Evolutionary conservation across 345 rosid genomes (phyloP).

Genomic region (Bruguiera sexangula): DNA sequence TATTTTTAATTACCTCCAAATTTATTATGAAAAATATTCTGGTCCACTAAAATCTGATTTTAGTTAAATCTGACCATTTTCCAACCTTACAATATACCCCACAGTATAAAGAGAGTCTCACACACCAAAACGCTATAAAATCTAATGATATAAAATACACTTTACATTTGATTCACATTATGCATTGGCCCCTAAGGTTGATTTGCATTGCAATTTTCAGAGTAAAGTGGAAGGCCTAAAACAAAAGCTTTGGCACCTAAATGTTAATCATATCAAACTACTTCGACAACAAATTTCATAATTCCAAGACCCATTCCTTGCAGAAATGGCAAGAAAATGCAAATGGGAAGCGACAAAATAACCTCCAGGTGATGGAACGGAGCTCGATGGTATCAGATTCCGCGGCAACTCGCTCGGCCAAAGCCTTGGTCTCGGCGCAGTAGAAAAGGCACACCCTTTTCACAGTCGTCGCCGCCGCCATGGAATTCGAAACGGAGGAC

Average conservation of each 20-base stretch:
- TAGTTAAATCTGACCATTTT: no score
- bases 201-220: background rate
- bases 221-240: background rate
- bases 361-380: constrained; percentile 87
- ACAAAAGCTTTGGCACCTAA: no score
- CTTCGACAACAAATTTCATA: background rate
- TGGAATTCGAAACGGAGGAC: constrained; percentile 40
- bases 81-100: no score
- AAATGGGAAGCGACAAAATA: background rate
- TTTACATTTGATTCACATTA: no score
- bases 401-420: constrained; percentile 72
- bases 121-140: no score
- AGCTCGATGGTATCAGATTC: constrained; percentile 81
- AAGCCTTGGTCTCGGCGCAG: constrained; percentile 69
- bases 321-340: background rate
- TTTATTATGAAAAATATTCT: no score
- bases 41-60: no score
- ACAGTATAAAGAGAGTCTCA: no score
- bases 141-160: no score
- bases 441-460: constrained; percentile 73
- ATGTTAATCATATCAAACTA: background rate
- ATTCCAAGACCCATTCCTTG: no score
- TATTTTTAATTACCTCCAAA: no score
- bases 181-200: no score
- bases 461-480: constrained; percentile 43